A percentile compares a stretch with the other conserved stretches of the same genome.
Evolutionary conservation across 495 filamentous ascomycete genomes (phyloP).

Genomic region (Pyrenopolyporus hunteri): DNA sequence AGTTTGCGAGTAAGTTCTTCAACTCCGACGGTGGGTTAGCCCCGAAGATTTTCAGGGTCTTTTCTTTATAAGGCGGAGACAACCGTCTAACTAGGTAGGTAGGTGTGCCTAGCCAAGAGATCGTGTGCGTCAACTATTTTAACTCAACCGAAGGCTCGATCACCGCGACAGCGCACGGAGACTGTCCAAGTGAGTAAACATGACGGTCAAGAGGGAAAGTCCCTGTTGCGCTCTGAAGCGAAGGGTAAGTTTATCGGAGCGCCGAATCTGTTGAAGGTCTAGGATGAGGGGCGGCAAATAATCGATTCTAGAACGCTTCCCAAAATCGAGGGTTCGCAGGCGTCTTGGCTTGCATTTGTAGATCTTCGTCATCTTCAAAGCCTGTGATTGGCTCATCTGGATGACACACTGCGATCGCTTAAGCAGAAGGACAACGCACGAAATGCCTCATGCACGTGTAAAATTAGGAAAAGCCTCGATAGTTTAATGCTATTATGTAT

Average conservation of each 20-base stretch:
- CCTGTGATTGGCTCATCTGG: conserved; percentile 35
- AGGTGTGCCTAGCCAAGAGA: conserved; percentile 8
- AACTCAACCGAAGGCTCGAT: conserved; percentile 3
- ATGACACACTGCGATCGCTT: conserved; percentile 14
- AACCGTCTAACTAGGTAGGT: not conserved
- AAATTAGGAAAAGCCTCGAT: not conserved
- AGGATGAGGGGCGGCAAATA: not conserved
- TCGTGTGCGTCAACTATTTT: conserved; percentile 3
- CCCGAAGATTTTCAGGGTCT: conserved; percentile 25
- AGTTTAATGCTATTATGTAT: too few relatives aligned
- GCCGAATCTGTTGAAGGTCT: too few relatives aligned
- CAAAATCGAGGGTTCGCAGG: not conserved
- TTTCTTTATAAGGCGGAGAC: not conserved
- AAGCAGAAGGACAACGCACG: not conserved
- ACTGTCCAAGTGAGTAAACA: conserved; percentile 7
- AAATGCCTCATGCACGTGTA: conserved; percentile 19
- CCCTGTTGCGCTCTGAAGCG: not conserved
- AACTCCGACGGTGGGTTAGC: conserved; percentile 6
- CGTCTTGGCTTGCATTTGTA: conserved; percentile 25
- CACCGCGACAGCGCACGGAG: conserved; percentile 8
- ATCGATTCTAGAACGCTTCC: conserved; percentile 29
- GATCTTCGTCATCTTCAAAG: conserved; percentile 21
- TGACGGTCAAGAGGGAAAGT: not conserved
- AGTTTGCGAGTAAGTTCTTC: not conserved
- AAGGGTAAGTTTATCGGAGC: not conserved